A percentile compares a stretch with the other conserved stretches of the same genome.
Conservation (phyloP, 2,329 filamentous ascomycete genomes). For the Dactylellina drechsleri region DNA sequence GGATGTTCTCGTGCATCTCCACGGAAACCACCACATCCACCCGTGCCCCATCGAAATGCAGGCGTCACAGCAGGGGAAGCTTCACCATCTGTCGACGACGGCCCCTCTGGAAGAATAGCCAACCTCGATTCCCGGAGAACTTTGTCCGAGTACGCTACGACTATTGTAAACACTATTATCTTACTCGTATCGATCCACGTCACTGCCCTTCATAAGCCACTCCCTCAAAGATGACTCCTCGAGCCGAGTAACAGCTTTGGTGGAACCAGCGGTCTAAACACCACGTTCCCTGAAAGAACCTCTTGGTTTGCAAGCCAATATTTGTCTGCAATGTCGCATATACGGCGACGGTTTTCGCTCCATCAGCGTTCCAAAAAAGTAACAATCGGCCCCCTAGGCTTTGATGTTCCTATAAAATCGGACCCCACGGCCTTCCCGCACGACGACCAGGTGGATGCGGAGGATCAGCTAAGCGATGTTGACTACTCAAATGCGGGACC, state of each 20-base stretch:
- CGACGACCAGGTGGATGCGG: slow-evolving; percentile 41
- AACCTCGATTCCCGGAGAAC: too few relatives aligned
- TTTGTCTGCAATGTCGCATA: slow-evolving; percentile 1
- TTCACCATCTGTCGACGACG: not conserved
- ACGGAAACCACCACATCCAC: not conserved
- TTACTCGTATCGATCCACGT: too few relatives aligned
- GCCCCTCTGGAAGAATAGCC: not conserved
- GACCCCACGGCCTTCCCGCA: slow-evolving; percentile 39
- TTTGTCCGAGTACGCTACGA: too few relatives aligned
- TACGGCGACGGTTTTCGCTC: slow-evolving; percentile 39
- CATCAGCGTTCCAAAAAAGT: slow-evolving; percentile 45
- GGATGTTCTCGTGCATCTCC: not conserved
- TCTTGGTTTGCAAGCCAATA: too few relatives aligned
- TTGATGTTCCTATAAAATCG: slow-evolving; percentile 31
- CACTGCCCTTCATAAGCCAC: not conserved
- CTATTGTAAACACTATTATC: too few relatives aligned
- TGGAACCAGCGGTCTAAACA: not conserved
- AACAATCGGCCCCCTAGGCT: slow-evolving; percentile 39
- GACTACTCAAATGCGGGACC: slow-evolving; percentile 36
- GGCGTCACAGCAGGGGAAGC: not conserved
- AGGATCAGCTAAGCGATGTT: slow-evolving; percentile 45
- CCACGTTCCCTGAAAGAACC: too few relatives aligned
- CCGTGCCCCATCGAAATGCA: not conserved
- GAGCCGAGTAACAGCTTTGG: slow-evolving; percentile 10
- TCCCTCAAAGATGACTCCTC: slow-evolving; percentile 21